Base-by-base conservation (phyloP, 2,329 filamentous ascomycete species). In the Diaporthe ilicicola region DNA sequence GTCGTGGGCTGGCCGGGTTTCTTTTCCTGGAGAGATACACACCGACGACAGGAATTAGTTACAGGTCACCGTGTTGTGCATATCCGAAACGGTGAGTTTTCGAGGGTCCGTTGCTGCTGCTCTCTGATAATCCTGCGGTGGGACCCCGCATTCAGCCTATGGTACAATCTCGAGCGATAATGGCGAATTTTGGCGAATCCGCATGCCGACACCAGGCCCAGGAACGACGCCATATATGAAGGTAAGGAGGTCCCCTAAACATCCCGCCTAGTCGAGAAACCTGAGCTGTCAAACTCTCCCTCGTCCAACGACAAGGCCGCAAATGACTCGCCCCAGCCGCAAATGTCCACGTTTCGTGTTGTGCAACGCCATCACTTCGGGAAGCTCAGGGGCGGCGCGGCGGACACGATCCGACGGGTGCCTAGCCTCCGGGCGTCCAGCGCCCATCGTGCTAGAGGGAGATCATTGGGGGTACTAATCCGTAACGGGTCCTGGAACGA, bases 161-260 rank as follows among this genome's bases (percentile, higher is more conserved):
- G 71, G 66, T 73, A 73, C 69, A 64, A 73, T 73, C 71, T 68
- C 65, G 44, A 69, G 71, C 71, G 56, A 71, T 69, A 69, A 73
- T 73, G 51, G 69, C 71, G 71, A 69, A 61, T 73, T 69, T 69
- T 72, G 54, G 54, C 62, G 62, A 51, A 59, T 53, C 50, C 59
- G 53, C 42, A 68, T 68, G 51, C 66, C 66, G 66, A 68, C 66
- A 68, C 53, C 22, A 51, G 19, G 32, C 53, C 29, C 22, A n/a
- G 59, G 66, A 46, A 69, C 53, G 34, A 42, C 67, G 50, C 66
- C 70, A 71, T 62, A 68, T 68, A 68, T 69, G 62, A 59, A 71
- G 54, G n/a, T 51, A 59, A 62, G 56, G 34, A 59, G 51, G 64
- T 29, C 24, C 19, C 19, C 29, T 44, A 4, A 39, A 48, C n/a